Evolutionary conservation across 371 early-diverging fungal species (phyloP).

Genomic region (Catenaria anguillulae): DNA sequence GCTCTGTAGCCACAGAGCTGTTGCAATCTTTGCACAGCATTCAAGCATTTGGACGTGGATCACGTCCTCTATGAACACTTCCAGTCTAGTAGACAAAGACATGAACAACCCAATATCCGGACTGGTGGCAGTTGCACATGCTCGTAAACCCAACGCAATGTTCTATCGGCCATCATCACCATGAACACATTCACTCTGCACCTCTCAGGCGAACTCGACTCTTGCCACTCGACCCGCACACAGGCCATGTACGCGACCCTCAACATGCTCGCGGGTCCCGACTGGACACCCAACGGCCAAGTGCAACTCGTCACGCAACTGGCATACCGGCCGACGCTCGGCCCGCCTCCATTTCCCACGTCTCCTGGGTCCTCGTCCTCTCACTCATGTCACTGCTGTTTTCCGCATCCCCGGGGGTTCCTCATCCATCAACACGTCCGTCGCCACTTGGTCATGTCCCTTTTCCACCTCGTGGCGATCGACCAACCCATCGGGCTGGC

Average conservation of each 20-base stretch:
- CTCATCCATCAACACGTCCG: conserved; percentile 6
- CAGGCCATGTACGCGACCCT: neutral
- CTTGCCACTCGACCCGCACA: conserved; percentile 15
- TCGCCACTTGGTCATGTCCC: conserved; percentile 39
- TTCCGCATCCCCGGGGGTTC: no score
- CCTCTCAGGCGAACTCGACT: conserved; percentile 29
- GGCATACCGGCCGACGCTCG: neutral
- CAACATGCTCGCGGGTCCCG: neutral
- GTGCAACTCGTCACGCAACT: neutral
- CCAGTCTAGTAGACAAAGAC: neutral
- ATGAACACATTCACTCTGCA: conserved; percentile 18
- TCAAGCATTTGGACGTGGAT: no score
- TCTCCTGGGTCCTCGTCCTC: neutral
- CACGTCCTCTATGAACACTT: no score
- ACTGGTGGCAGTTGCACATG: no score
- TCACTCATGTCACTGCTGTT: conserved; percentile 7
- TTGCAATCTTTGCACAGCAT: no score
- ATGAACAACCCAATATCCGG: no score
- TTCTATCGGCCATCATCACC: no score
- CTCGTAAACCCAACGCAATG: no score
- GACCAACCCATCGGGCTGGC: conserved; percentile 39
- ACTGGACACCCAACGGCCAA: neutral
- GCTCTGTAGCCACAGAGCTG: no score
- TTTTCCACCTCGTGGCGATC: conserved; percentile 31
- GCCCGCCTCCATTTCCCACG: neutral